Evolutionary conservation across 371 early-diverging fungal species (phyloP), one percentile per base, ranked within the genome.

Genomic region (Nosema bombycis): DNA sequence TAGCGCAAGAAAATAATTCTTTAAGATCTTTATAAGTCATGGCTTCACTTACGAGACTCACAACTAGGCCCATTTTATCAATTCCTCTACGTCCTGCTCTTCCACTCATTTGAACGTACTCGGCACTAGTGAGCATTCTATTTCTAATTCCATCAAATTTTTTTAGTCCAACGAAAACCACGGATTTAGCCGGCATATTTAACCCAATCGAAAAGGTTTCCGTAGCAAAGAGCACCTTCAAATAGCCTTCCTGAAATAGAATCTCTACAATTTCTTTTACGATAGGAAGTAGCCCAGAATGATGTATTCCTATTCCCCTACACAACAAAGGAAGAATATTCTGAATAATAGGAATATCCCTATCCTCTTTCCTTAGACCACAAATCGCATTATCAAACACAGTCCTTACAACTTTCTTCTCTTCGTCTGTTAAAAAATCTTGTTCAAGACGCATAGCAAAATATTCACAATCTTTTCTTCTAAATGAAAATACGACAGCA

Each of bases 151-250:
- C 98, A 85, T 99, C 99, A 84, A 90, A 98, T 81, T 99, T 99
- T 79, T 91, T 91, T 14, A 96, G 92, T 70, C 90, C 88, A 0
- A 98, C 96, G 82, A 99, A 99, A 1, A 98, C 92, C 18, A 98
- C 98, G 0, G 96, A 96, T 83, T 94, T 94, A 70, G 98, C 98
- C 54, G 99, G 99, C 98, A 99, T 98, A 88, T 99, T 99, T 64
- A 99, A 85, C 60, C 99, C 99, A 83, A 99, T 99, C 3, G 99
- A 95, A 88, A 99, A 99, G 0, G 99, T 98, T 84, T 99, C 99
- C 0, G 99, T 99, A 38, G 98, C 98, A 90, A 99, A 98, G 38
- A 99, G 87, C 18, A 96, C 94, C 87, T 98, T 97, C 38, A 99
- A 82, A 63, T 97, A 86, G 46, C 93, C 93, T 87, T 97, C 96